phyloP scores from a whole-genome alignment of 1,139 yeast species.

The Insectozyma bohioensis region DNA sequence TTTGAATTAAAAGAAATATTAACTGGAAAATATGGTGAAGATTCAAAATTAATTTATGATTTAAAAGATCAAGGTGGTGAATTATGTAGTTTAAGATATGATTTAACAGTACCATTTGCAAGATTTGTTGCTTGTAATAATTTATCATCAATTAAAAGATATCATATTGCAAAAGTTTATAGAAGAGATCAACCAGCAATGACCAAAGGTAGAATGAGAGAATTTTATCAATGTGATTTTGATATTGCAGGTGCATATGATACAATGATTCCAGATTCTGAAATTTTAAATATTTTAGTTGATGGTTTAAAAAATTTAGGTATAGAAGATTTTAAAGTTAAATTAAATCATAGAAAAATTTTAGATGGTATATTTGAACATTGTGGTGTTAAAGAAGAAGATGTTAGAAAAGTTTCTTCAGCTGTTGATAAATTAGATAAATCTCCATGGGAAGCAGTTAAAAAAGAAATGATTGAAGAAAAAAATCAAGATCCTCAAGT shows the following conservation, averaged over 20 bases:
- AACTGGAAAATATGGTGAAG: conserved; percentile 98
- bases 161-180: conserved; percentile 96
- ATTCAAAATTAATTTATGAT: conserved; percentile 90
- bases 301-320: conserved; percentile 86
- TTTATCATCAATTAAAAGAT: conserved; percentile 84
- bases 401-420: conserved; percentile 87
- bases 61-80: conserved; percentile 99
- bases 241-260: conserved; percentile 94
- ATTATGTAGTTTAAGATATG: conserved; percentile 89
- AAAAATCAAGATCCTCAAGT: conserved; percentile 88
- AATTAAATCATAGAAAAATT: conserved; percentile 91
- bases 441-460: conserved; percentile 91
- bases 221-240: conserved; percentile 96
- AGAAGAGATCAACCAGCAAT: conserved; percentile 99
- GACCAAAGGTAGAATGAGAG: conserved; percentile 99
- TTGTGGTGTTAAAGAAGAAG: conserved; percentile 92
- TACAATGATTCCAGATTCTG: conserved; percentile 95
- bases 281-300: conserved; percentile 72
- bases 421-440: conserved; percentile 97
- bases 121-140: conserved; percentile 95
- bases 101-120: conserved; percentile 96
- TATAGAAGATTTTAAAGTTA: conserved; percentile 83
- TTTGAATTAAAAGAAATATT: conserved; percentile 92
- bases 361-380: conserved; percentile 93
- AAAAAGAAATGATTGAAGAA: conserved; percentile 86